Evolutionary conservation across 495 filamentous ascomycete genomes (phyloP).

Genomic region (Elaphomyces granulatus): DNA sequence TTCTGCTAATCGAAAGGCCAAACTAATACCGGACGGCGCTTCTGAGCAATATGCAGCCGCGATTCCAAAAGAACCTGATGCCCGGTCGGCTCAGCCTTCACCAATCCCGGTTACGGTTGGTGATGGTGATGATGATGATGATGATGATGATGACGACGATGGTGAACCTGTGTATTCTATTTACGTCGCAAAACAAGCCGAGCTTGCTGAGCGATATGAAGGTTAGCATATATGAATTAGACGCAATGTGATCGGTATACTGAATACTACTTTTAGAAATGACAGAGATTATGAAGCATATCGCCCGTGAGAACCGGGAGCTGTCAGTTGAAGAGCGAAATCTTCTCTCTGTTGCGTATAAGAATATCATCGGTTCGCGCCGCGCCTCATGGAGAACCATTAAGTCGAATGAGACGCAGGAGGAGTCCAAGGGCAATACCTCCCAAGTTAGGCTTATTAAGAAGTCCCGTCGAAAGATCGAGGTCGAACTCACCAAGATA

Average conservation of each 20-base stretch:
- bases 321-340: slow-evolving; percentile 98
- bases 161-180: too few relatives aligned
- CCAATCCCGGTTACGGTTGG: too few relatives aligned
- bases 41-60: too few relatives aligned
- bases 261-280: slow-evolving; percentile 53
- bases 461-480: slow-evolving; percentile 99
- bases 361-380: slow-evolving; percentile 98
- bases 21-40: too few relatives aligned
- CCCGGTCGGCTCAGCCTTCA: too few relatives aligned
- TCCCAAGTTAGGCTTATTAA: slow-evolving; percentile 88
- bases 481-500: slow-evolving; percentile 96
- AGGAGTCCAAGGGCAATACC: slow-evolving; percentile 98
- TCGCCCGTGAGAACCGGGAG: slow-evolving; percentile 89
- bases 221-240: slow-evolving; percentile 43
- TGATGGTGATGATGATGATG: too few relatives aligned
- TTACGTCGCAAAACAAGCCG: slow-evolving; percentile 98
- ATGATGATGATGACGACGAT: too few relatives aligned
- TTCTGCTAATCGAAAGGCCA: too few relatives aligned
- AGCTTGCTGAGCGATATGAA: slow-evolving; percentile 99
- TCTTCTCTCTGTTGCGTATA: slow-evolving; percentile 97
- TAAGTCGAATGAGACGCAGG: slow-evolving; percentile 99
- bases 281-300: slow-evolving; percentile 99
- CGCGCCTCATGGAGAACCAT: slow-evolving; percentile 99
- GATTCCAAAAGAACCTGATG: too few relatives aligned
- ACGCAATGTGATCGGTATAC: not conserved